Evolutionary conservation across 2,329 filamentous ascomycete genomes (phyloP).

Genomic region (Tetracladium maxilliforme): DNA sequence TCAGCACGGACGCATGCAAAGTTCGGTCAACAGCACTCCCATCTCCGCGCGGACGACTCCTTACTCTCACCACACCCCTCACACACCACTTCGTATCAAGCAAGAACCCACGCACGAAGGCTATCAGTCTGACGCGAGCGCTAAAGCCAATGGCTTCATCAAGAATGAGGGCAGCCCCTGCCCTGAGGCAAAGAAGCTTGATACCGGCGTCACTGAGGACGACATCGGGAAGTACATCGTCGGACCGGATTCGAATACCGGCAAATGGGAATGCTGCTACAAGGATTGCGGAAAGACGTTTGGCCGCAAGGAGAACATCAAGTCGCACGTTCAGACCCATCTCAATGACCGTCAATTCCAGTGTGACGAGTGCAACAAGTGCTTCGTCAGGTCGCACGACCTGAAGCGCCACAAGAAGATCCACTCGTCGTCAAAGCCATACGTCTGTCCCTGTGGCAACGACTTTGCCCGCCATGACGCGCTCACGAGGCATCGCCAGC

Average conservation of each 20-base stretch:
- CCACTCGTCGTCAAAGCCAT: constrained; percentile 89
- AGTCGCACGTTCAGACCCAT: constrained; percentile 95
- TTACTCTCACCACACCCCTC: constrained; percentile 45
- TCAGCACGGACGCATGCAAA: too few relatives aligned
- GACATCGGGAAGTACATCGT: constrained; percentile 66
- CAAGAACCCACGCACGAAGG: constrained; percentile 29
- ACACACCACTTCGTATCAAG: too few relatives aligned
- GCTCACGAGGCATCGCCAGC: constrained; percentile 81
- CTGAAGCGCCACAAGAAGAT: constrained; percentile 96
- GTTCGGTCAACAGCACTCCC: too few relatives aligned
- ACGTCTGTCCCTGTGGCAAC: constrained; percentile 87
- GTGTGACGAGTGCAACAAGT: constrained; percentile 86
- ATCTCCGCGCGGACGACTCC: too few relatives aligned
- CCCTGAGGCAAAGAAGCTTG: too few relatives aligned
- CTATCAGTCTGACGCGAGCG: too few relatives aligned
- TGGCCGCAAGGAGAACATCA: constrained; percentile 97
- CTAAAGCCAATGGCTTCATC: constrained; percentile 17
- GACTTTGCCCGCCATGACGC: constrained; percentile 93
- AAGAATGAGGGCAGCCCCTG: too few relatives aligned
- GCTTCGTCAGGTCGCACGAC: constrained; percentile 94
- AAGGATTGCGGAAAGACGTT: constrained; percentile 78
- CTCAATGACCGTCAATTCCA: constrained; percentile 91
- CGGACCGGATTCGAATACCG: constrained; percentile 56
- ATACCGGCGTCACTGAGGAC: constrained; percentile 77
- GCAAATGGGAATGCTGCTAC: constrained; percentile 67